These are phyloP conservation scores for Metschnikowia kofuensis DNA, from an alignment of 805 yeast genomes.

Conservation along the genomic window DNA sequence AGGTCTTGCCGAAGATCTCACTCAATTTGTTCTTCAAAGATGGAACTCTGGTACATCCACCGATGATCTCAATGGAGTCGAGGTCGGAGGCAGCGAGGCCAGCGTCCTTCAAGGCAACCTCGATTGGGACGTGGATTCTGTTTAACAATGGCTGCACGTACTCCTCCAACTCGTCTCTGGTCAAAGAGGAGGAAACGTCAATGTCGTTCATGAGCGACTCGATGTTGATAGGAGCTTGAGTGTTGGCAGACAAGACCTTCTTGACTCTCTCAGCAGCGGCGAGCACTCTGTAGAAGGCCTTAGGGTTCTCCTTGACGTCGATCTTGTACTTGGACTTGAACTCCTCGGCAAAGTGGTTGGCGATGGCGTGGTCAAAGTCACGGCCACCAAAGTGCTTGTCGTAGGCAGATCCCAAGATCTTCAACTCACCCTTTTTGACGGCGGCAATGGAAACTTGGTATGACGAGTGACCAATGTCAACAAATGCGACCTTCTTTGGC, in stretches of 20 bases:
- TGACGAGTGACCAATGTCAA: slow-evolving; percentile 96
- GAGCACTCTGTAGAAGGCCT: slow-evolving; percentile 91
- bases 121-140: slow-evolving; percentile 74
- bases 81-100: slow-evolving; percentile 68
- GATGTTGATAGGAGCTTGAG: slow-evolving; percentile 88
- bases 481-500: slow-evolving; percentile 84
- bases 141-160: slow-evolving; percentile 77
- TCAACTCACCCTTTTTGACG: slow-evolving; percentile 94
- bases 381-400: slow-evolving; percentile 99
- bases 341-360: slow-evolving; percentile 92
- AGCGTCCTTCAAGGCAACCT: slow-evolving; percentile 78
- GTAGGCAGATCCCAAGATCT: slow-evolving; percentile 85
- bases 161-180: slow-evolving; percentile 92
- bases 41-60: slow-evolving; percentile 99
- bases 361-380: slow-evolving; percentile 89
- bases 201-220: slow-evolving; percentile 97
- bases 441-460: slow-evolving; percentile 87
- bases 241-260: slow-evolving; percentile 95
- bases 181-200: slow-evolving; percentile 85
- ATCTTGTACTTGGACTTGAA: slow-evolving; percentile 90
- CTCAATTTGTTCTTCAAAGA: slow-evolving; percentile 76
- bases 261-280: slow-evolving; percentile 90
- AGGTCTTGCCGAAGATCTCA: slow-evolving; percentile 58
- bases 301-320: slow-evolving; percentile 85
- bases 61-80: slow-evolving; percentile 91